Conservation (phyloP, 257 asterid genomes). For the Forsythia suspensa region DNA sequence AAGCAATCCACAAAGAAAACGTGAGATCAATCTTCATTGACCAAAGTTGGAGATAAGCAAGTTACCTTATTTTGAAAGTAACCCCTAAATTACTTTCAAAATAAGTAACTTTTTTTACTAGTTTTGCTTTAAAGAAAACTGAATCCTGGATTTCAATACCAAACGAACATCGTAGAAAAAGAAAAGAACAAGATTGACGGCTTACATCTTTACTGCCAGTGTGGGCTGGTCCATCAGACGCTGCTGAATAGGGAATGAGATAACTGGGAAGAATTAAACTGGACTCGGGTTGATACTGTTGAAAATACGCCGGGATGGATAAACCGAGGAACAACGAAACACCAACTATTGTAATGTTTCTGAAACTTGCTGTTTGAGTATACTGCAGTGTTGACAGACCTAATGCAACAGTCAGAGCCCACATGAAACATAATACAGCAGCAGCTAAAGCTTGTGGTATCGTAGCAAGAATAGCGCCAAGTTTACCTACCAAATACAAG, state of each 20-base stretch:
- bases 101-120: not conserved
- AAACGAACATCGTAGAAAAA: slow-evolving; percentile 1
- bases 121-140: not conserved
- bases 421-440: slow-evolving; percentile 81
- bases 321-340: slow-evolving; percentile 89
- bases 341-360: slow-evolving; percentile 85
- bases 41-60: not conserved
- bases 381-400: slow-evolving; percentile 83
- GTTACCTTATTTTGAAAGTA: no score
- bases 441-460: slow-evolving; percentile 98
- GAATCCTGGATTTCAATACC: not conserved
- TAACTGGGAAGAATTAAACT: slow-evolving; percentile 74
- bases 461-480: slow-evolving; percentile 95
- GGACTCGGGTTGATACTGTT: slow-evolving; percentile 82
- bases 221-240: slow-evolving; percentile 89
- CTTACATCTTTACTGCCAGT: slow-evolving; percentile 71
- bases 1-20: slow-evolving; percentile 17
- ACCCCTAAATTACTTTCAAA: not conserved
- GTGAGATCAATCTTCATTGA: slow-evolving; percentile 6
- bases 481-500: slow-evolving; percentile 61
- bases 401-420: slow-evolving; percentile 81
- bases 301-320: slow-evolving; percentile 86
- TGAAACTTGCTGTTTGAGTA: slow-evolving; percentile 71
- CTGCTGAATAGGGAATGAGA: slow-evolving; percentile 87
- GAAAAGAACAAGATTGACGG: not conserved